Evolutionary conservation across 345 rosid genomes (phyloP).

Genomic region (Hirschfeldia incana): DNA sequence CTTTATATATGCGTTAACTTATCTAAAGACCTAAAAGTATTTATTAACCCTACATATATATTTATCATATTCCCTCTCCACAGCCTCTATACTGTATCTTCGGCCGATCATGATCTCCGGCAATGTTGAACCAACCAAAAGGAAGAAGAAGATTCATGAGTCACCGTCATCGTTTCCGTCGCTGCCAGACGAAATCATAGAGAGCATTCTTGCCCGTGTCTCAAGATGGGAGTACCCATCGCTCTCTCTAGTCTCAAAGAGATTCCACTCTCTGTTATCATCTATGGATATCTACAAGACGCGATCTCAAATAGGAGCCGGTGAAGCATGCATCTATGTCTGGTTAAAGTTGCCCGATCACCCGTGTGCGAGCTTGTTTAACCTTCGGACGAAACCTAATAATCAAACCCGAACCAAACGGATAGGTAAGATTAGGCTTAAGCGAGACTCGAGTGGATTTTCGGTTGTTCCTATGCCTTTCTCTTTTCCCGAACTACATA

Average conservation of each 20-base stretch:
- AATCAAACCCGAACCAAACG: not conserved
- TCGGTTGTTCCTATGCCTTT: not conserved
- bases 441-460: not conserved
- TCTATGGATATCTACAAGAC: not conserved
- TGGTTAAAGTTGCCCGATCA: not conserved
- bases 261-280: conserved; percentile 49
- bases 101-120: not conserved
- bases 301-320: not conserved
- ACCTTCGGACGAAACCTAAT: not conserved
- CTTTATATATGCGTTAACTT: not conserved
- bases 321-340: not conserved
- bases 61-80: not conserved
- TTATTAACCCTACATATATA: not conserved
- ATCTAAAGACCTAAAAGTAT: not conserved
- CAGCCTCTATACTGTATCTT: not conserved
- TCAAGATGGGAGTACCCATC: conserved; percentile 54
- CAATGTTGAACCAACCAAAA: not conserved
- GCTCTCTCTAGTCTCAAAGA: conserved; percentile 62
- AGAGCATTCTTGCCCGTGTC: conserved; percentile 52
- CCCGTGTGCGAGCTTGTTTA: not conserved
- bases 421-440: not conserved
- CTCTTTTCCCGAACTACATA: conserved; percentile 26
- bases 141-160: not conserved
- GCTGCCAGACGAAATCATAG: not conserved
- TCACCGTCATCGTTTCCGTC: not conserved